Conservation (phyloP, 1,284 basidiomycete genomes). For the Austropuccinia psidii region DNA sequence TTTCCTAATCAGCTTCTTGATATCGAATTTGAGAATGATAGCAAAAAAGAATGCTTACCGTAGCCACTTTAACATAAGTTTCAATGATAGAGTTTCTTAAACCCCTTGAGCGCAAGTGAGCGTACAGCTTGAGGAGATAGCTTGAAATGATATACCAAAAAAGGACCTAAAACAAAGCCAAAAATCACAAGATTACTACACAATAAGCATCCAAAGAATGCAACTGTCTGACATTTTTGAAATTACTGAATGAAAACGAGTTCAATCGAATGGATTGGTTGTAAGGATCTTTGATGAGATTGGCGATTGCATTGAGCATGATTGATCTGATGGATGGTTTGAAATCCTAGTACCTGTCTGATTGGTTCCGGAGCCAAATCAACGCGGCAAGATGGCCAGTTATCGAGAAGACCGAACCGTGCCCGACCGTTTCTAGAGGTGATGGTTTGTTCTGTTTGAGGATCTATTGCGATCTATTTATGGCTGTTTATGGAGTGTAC, state of each 20-base stretch:
- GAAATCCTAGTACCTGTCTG: no score
- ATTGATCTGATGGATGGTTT: no score
- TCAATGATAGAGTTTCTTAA: constrained; percentile 20
- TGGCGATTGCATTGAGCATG: no score
- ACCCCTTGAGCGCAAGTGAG: constrained; percentile 25
- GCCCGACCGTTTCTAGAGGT: no score
- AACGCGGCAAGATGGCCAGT: no score
- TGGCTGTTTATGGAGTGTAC: no score
- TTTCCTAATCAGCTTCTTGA: background rate
- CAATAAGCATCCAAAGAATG: background rate
- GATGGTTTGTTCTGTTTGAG: no score
- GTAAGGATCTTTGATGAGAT: no score
- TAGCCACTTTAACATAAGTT: constrained; percentile 6
- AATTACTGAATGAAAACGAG: background rate
- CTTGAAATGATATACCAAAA: constrained; percentile 19
- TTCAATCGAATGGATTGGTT: no score
- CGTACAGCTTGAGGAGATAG: constrained; percentile 1
- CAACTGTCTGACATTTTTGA: background rate
- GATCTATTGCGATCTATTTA: no score
- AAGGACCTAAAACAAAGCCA: background rate
- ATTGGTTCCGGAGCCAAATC: no score
- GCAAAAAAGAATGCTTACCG: background rate
- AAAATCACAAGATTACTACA: background rate
- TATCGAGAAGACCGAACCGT: no score
- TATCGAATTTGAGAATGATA: background rate